Conservation (phyloP, 805 yeast genomes). For the Ogataea nitratoaversa region DNA sequence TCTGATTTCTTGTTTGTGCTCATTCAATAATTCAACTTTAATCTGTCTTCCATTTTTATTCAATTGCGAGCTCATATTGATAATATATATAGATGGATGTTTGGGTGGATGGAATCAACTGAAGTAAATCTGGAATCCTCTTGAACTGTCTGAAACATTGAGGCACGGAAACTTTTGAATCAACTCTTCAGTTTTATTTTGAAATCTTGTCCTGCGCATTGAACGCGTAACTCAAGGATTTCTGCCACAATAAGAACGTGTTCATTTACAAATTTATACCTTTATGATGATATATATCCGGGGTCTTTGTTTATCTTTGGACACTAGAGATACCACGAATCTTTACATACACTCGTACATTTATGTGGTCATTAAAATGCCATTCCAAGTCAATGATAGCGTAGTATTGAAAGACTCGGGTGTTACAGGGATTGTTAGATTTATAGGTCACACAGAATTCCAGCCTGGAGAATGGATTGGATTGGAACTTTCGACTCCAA, state of each 20-base stretch:
- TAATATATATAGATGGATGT: background rate
- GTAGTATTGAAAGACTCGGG: conserved; percentile 36
- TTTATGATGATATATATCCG: no score
- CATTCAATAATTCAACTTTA: conserved; percentile 69
- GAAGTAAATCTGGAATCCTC: no score
- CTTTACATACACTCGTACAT: no score
- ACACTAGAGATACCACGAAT: no score
- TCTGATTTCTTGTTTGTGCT: conserved; percentile 84
- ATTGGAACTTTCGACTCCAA: conserved; percentile 35
- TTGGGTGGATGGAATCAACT: no score
- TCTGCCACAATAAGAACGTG: background rate
- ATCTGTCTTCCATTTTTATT: conserved; percentile 33
- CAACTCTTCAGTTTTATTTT: no score
- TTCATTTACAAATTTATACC: background rate
- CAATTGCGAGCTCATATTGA: conserved; percentile 8
- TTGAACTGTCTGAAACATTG: background rate
- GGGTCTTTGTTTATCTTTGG: no score
- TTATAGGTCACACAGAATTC: conserved; percentile 51
- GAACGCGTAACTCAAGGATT: no score
- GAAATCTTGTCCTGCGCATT: no score
- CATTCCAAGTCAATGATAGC: conserved; percentile 15
- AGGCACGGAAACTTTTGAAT: no score
- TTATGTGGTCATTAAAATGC: no score
- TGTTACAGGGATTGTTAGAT: conserved; percentile 42
- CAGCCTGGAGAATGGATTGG: conserved; percentile 60